These are phyloP conservation scores for Hibiscus trionum DNA, from an alignment of 345 rosid genomes.

Conservation along the genomic window DNA sequence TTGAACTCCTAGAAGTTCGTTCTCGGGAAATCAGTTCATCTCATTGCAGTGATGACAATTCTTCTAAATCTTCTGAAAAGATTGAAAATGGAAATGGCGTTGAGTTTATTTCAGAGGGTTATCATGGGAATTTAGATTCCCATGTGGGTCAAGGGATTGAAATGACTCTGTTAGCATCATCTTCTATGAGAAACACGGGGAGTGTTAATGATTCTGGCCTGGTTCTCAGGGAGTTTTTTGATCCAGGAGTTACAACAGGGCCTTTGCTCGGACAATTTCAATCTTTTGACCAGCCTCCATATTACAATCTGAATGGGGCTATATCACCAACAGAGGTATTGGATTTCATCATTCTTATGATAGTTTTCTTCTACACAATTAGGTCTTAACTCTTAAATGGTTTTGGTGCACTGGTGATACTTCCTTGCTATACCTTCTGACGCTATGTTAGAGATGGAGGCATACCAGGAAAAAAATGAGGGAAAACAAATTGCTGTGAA, in stretches of 20 bases:
- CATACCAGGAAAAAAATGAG: not conserved
- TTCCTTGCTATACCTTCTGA: not conserved
- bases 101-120: conserved; percentile 36
- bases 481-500: not conserved
- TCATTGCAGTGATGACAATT: conserved; percentile 29
- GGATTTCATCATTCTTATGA: conserved; percentile 7
- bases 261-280: conserved; percentile 58
- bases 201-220: conserved; percentile 55
- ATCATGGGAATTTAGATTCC: conserved; percentile 37
- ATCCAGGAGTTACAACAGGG: conserved; percentile 57
- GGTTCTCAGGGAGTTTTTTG: conserved; percentile 75
- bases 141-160: conserved; percentile 53
- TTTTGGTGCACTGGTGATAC: not conserved
- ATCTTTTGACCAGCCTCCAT: conserved; percentile 51
- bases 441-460: not conserved
- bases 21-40: conserved; percentile 30
- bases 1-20: conserved; percentile 55
- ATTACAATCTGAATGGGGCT: conserved; percentile 42
- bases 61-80: conserved; percentile 38
- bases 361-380: not conserved
- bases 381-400: not conserved
- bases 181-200: conserved; percentile 50
- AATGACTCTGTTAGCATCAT: conserved; percentile 53
- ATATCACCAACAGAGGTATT: conserved; percentile 60
- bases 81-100: conserved; percentile 26